Base-by-base conservation (phyloP, 1,139 yeast species). In the Zhuliangozyma parablackwelliae region DNA sequence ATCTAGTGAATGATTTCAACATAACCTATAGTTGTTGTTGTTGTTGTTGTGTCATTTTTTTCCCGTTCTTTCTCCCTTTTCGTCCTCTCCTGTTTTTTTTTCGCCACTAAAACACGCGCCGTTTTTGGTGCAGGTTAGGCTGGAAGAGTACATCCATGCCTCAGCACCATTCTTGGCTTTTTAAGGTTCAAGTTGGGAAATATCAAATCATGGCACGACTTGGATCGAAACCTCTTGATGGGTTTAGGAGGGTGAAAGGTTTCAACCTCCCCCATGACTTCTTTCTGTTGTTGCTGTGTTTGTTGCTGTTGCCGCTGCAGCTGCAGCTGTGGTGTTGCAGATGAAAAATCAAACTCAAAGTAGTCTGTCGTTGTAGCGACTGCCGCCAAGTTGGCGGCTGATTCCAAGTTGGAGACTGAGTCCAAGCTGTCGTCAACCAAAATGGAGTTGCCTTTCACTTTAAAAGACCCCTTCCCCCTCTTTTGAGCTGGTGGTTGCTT, bases 1-100 rank as follows among this genome's bases (percentile, higher is more conserved):
- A 46, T 51, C 76, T 68, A 28, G 57, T 38, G 38, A 61, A 50
- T 29, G 53, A 46, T 51, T 52, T 60, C 29, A 62, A 52, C 69
- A 64, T 63, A 10, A 26, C 36, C 10, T 8, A 23, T 32, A n/a
- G 10, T 11, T 12, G 25, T 25, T 20, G 12, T 34, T 11, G 30
- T 32, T 7, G 16, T 10, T 13, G 26, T 29, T 33, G 23, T 39
- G 25, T 26, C 29, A 29, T 32, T 28, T 11, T 30, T 16, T 21
- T 28, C 13, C 11, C 23, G 21, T n/a, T 23, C 12, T 16, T 16
- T 16, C 16, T 16, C 16, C 16, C 16, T 32, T 7, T 8, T 10
- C 10, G 26, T 29, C 31, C 20, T 39, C 21, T 26, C 29, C 29
- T 32, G 30, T 11, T 26, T 30, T 26, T 21, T 28, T 24, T 11